A percentile compares a stretch with the other conserved stretches of the same genome.
These are phyloP conservation scores for Adenanthera pavonina DNA, from an alignment of 306 rosid species.

Conservation along the genomic window DNA sequence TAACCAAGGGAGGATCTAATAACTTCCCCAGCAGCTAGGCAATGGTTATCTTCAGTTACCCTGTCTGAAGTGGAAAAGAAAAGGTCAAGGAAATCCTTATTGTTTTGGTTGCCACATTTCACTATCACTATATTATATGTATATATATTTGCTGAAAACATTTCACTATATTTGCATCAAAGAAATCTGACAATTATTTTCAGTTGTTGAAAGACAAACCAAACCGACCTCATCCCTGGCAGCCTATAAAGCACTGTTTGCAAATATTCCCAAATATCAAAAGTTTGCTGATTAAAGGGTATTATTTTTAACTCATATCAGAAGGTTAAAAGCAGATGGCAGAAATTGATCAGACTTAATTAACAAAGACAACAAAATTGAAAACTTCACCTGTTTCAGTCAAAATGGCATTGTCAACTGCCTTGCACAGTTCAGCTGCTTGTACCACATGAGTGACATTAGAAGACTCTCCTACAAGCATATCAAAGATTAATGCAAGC, in stretches of 20 bases:
- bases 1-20: conserved; percentile 42
- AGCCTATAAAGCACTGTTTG: conserved; percentile 28
- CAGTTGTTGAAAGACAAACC: conserved; percentile 32
- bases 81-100: conserved; percentile 51
- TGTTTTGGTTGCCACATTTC: conserved; percentile 42
- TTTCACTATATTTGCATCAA: conserved; percentile 55
- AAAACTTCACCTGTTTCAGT: conserved; percentile 53
- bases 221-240: conserved; percentile 38
- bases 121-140: conserved; percentile 40
- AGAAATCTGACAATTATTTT: conserved; percentile 43
- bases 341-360: conserved; percentile 34
- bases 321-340: conserved; percentile 15
- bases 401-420: conserved; percentile 45
- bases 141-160: background rate
- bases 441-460: conserved; percentile 36
- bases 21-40: conserved; percentile 42
- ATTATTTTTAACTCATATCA: conserved; percentile 24
- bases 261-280: background rate
- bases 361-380: conserved; percentile 24
- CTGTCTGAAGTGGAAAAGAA: conserved; percentile 50
- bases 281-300: conserved; percentile 2
- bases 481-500: conserved; percentile 39
- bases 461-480: conserved; percentile 50
- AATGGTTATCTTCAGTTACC: conserved; percentile 52
- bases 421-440: conserved; percentile 47